Evolutionary conservation across 768 basidiomycete species (phyloP), one percentile per base, ranked within the genome.

Genomic region (Lactifluus subvellereus): DNA sequence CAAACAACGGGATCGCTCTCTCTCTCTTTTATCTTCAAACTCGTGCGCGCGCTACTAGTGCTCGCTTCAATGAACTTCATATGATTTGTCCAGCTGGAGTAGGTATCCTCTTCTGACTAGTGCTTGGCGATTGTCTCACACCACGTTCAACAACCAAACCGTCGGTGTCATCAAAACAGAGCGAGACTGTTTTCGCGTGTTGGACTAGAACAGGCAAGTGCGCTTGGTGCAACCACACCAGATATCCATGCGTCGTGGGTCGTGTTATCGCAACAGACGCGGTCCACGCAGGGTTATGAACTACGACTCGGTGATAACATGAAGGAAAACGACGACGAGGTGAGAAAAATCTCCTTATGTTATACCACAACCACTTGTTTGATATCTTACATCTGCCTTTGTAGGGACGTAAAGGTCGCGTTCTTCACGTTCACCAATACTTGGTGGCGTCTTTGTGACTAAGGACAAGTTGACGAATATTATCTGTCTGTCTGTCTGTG

Each of bases 41-140:
- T 27, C 27, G 27, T 2, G 27, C 27, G 27, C 27, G 27, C 27
- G 27, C 27, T 27, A 27, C 27, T 27, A 27, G 27, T 27, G 27
- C 27, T 27, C 27, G 94, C 33, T 86, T 95, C 69, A 98, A 95
- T 71, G 96, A 98, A 72, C 74, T 98, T 47, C 97, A n/a, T n/a
- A 99, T 71, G 96, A 99, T 72, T 77, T 99, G 94, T 99, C 38
- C 94, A 96, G 77, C 82, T 99, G 16, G 96, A 98, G 94, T 96
- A 73, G 68, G 93, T 82, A n/a, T 18, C 16, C 57, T 51, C 43
- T 66, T 60, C 27, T 62, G 45, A 66, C 67, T 61, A 51, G 18
- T 16, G 33, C 1, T 33, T 58, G 38, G 38, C 50, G 30, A 48
- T 14, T 20, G n/a, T 53, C 33, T 60, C 45, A 57, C 10, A 48